A percentile compares a stretch with the other conserved stretches of the same genome.
These are phyloP conservation scores for Tinospora cordifolia DNA, from an alignment of 164 flowering plant genomes.

Conservation along the genomic window DNA sequence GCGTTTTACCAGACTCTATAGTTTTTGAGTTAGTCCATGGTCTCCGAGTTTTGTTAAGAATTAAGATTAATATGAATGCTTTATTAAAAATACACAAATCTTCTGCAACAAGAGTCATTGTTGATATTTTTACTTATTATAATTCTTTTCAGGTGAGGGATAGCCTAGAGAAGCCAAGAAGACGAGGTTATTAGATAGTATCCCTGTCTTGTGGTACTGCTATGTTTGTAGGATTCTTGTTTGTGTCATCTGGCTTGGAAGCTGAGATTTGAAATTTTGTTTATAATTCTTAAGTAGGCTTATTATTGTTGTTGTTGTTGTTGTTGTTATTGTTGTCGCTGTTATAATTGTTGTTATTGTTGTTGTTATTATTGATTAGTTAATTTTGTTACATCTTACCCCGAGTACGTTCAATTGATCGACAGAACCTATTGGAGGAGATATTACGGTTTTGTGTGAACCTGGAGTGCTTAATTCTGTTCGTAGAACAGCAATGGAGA, in stretches of 20 bases:
- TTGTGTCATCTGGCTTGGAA: background rate
- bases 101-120: too few species aligned
- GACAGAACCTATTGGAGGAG: slow-evolving; percentile 89
- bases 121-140: too few species aligned
- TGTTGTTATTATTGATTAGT: background rate
- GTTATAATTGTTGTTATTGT: background rate
- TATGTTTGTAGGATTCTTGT: background rate
- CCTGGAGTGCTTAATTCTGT: slow-evolving; percentile 30
- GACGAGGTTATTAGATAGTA: background rate
- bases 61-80: too few species aligned
- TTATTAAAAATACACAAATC: too few species aligned
- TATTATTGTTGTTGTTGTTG: background rate
- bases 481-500: slow-evolving; percentile 58
- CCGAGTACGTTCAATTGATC: slow-evolving; percentile 4
- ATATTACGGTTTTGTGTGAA: slow-evolving; percentile 64
- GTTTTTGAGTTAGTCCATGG: too few species aligned
- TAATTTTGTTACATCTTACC: background rate
- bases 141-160: too few species aligned
- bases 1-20: too few species aligned
- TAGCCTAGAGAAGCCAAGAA: too few species aligned
- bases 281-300: background rate
- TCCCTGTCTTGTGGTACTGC: background rate
- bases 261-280: background rate
- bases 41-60: too few species aligned
- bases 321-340: background rate